Evolutionary conservation across 352 stramenopile species (phyloP), one percentile per base, ranked within the genome.

Genomic region (Pythium plurisporium): DNA sequence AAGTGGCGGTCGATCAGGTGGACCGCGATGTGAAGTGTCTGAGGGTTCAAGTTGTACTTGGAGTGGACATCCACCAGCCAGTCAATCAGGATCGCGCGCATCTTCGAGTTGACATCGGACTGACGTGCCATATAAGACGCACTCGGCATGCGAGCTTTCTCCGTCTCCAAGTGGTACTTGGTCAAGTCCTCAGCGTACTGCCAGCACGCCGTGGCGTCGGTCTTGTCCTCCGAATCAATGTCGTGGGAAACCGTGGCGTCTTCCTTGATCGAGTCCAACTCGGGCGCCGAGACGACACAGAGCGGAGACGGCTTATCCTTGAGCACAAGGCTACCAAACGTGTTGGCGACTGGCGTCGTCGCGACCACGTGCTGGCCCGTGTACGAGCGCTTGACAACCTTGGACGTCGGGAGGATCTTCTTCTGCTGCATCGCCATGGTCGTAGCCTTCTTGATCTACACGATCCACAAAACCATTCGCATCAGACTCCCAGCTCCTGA

Each of bases 31-130:
- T 94, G 82, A 30, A 94, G 89, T 8, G 85, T 92, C 58, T 90
- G 70, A 6, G 81, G 83, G 61, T 89, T 73, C 9, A 95, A 70
- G 47, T 93, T 78, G 58, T 92, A 95, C 65, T 95, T 82, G 66
- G 92, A 79, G 31, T 76, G 74, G 31, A 95, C 85, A 60, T 95
- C 85, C 19, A 99, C 93, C 7, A 99, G 87, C 98, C 98, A 99
- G 74, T 99, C 97, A 25, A 99, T 89, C 41, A 99, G 84, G 61
- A 99, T 99, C 14, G 96, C 96, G 53, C 97, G 83, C 98, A 99
- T 99, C 56, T 98, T 97, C 64, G 98, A 93, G 69, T 99, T 99
- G 67, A 99, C 98, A 68, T 99, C 96, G 44, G 86, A 71, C 72
- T 99, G 97, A 85, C 69, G 1, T 65, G 71, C n/a, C n/a, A n/a